A percentile compares a stretch with the other conserved stretches of the same genome.
Conservation (phyloP, 164 flowering plant species). For the Macadamia integrifolia region DNA sequence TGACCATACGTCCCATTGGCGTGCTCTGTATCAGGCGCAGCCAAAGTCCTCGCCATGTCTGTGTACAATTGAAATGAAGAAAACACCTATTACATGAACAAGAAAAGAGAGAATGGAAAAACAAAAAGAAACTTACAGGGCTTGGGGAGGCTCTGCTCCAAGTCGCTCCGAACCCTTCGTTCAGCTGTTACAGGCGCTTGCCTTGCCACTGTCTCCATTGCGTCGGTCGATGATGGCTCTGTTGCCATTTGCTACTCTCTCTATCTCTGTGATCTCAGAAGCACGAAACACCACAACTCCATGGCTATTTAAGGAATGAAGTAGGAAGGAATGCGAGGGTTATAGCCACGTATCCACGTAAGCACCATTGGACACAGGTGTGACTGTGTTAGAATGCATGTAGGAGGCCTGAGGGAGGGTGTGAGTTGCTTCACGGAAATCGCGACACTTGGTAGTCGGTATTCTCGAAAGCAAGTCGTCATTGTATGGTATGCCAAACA, state of each 20-base stretch:
- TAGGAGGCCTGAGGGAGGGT: not conserved
- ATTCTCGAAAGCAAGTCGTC: too few relatives aligned
- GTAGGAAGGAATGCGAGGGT: too few relatives aligned
- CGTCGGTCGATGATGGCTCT: too few relatives aligned
- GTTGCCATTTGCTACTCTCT: conserved; percentile 7
- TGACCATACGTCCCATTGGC: conserved; percentile 66
- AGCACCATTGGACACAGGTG: not conserved
- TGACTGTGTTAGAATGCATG: not conserved
- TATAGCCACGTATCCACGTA: too few relatives aligned
- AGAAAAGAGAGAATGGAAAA: too few relatives aligned
- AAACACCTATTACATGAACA: too few relatives aligned
- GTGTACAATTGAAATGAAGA: not conserved
- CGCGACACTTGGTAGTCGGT: not conserved
- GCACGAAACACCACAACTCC: not conserved
- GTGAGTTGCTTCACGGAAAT: not conserved
- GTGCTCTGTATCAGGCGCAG: conserved; percentile 55
- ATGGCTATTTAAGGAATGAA: too few relatives aligned
- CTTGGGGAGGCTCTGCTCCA: conserved; percentile 60
- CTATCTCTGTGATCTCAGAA: not conserved
- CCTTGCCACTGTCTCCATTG: conserved; percentile 52
- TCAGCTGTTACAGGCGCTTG: conserved; percentile 64
- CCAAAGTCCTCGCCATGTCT: conserved; percentile 82
- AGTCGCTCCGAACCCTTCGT: conserved; percentile 47
- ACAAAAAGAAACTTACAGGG: conserved; percentile 45
- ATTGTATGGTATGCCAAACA: too few relatives aligned